Conservation (phyloP, 305 asterid genomes). For the Fraxinus angustifolia region DNA sequence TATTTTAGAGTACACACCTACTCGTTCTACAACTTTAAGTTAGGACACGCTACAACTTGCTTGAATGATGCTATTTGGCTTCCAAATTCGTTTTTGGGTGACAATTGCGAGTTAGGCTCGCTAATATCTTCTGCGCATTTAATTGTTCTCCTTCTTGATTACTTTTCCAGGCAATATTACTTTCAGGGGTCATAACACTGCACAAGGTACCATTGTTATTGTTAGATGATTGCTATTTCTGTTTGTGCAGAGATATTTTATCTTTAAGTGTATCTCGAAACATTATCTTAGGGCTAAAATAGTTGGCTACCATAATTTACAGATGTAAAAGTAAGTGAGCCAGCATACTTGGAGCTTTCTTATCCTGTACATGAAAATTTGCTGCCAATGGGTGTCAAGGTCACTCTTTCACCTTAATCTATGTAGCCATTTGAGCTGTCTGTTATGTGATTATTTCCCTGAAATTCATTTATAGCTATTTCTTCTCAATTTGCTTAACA, state of each 20-base stretch:
- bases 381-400: conserved; percentile 49
- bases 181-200: conserved; percentile 42
- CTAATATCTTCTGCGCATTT: conserved; percentile 7
- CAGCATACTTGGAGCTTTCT: conserved; percentile 65
- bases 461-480: not conserved
- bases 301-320: conserved; percentile 15
- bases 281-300: not conserved
- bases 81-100: not conserved
- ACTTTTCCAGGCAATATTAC: conserved; percentile 51
- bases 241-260: not conserved
- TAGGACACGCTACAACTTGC: not conserved
- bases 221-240: not conserved
- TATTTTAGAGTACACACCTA: not conserved
- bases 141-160: conserved; percentile 2
- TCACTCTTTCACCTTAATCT: conserved; percentile 26
- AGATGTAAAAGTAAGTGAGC: conserved; percentile 48
- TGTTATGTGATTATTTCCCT: not conserved
- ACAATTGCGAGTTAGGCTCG: conserved; percentile 7
- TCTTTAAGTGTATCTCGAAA: conserved; percentile 2
- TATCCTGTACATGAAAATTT: conserved; percentile 56
- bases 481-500: conserved; percentile 2
- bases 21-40: not conserved
- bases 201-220: conserved; percentile 44
- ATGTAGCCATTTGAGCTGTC: conserved; percentile 8
- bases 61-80: not conserved